Evolutionary conservation across 176 grass and related monocot genomes (phyloP).

Genomic region (Triticum dicoccoides): DNA sequence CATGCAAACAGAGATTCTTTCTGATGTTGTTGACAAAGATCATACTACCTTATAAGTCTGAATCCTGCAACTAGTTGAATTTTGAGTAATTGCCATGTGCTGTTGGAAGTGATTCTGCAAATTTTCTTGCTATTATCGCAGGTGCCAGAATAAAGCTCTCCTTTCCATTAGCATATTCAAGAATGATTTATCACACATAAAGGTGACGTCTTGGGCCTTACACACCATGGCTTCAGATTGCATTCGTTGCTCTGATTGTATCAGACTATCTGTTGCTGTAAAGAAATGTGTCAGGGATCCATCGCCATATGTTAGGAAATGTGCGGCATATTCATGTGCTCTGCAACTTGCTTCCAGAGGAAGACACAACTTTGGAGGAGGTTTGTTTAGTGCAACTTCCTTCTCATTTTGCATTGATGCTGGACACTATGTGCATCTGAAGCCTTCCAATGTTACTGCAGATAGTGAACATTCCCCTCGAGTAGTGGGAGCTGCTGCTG

Average conservation of each 20-base stretch:
- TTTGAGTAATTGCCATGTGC: not conserved
- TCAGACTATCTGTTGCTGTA: too few relatives aligned
- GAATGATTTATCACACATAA: slow-evolving; percentile 86
- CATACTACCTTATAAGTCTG: too few relatives aligned
- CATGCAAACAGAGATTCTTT: not conserved
- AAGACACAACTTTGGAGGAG: too few relatives aligned
- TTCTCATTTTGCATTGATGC: not conserved
- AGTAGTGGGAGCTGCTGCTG: slow-evolving; percentile 59
- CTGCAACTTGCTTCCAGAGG: too few relatives aligned
- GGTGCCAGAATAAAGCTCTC: slow-evolving; percentile 71
- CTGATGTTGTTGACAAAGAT: too few relatives aligned
- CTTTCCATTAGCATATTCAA: slow-evolving; percentile 76
- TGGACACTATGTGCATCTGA: too few relatives aligned
- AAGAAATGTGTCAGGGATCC: too few relatives aligned
- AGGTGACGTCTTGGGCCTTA: slow-evolving; percentile 77
- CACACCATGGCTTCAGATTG: slow-evolving; percentile 70
- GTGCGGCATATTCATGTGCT: too few relatives aligned
- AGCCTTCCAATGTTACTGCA: slow-evolving; percentile 30
- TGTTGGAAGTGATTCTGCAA: not conserved
- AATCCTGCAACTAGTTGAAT: too few relatives aligned
- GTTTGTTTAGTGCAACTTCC: not conserved
- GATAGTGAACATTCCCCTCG: slow-evolving; percentile 60
- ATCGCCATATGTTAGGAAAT: too few relatives aligned
- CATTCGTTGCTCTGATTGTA: slow-evolving; percentile 53
- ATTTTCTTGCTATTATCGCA: not conserved